Evolutionary conservation across 352 stramenopile genomes (phyloP).

Genomic region (Thraustochytrium striatum): DNA sequence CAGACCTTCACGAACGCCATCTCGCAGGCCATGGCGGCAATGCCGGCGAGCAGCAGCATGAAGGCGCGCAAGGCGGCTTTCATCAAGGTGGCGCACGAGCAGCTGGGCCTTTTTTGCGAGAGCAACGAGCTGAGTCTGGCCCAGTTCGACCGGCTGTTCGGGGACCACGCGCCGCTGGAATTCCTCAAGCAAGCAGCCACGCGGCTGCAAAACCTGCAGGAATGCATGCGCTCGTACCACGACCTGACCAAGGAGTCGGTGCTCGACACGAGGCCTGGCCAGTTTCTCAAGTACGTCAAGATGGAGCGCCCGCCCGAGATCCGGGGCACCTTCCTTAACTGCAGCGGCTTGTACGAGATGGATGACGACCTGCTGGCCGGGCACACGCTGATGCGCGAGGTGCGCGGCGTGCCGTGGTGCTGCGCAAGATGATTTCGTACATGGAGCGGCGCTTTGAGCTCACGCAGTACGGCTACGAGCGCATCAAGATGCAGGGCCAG

Average conservation of each 20-base stretch:
- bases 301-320: background rate
- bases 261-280: background rate
- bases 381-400: slow-evolving; percentile 21
- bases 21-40: background rate
- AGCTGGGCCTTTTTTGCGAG: slow-evolving; percentile 24
- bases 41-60: slow-evolving; percentile 12
- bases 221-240: slow-evolving; percentile 24
- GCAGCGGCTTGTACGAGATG: slow-evolving; percentile 38
- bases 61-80: slow-evolving; percentile 31
- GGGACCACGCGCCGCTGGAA: background rate
- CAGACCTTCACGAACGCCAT: slow-evolving; percentile 30
- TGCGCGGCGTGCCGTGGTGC: slow-evolving; percentile 37
- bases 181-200: slow-evolving; percentile 39
- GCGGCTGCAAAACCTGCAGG: slow-evolving; percentile 26
- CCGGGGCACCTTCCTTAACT: background rate
- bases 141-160: slow-evolving; percentile 43
- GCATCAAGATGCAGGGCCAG: slow-evolving; percentile 39
- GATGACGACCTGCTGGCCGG: slow-evolving; percentile 13
- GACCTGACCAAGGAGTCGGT: background rate
- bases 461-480: background rate
- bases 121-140: slow-evolving; percentile 1
- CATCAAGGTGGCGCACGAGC: slow-evolving; percentile 36
- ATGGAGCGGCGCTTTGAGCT: slow-evolving; percentile 10
- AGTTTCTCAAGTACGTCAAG: background rate
- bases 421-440: slow-evolving; percentile 35